These are phyloP conservation scores for Sideroxylon spinosum DNA, from an alignment of 179 eudicot species.

Conservation along the genomic window DNA sequence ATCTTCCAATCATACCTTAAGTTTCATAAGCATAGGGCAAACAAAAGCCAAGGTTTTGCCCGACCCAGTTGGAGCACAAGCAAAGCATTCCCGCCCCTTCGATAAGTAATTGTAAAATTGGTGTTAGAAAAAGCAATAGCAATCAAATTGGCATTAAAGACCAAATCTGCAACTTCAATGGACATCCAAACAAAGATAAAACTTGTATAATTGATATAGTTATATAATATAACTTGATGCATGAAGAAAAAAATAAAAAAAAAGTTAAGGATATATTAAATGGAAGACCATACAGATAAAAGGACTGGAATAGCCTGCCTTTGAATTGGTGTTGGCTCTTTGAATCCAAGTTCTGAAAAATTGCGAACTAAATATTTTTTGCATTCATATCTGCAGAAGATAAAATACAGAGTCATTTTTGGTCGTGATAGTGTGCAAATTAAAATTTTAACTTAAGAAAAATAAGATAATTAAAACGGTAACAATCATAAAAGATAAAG, in stretches of 20 bases:
- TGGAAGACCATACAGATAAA: constrained; percentile 76
- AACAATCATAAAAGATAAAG: background rate
- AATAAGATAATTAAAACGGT: background rate
- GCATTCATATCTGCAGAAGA: constrained; percentile 58
- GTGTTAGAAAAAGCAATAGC: background rate
- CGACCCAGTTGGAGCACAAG: constrained; percentile 98
- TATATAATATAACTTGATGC: background rate
- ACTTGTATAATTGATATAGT: background rate
- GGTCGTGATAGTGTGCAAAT: background rate
- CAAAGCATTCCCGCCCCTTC: constrained; percentile 95
- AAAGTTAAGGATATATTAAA: constrained; percentile 24
- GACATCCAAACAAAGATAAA: constrained; percentile 4
- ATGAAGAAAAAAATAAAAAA: constrained; percentile 14
- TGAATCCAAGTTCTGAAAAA: constrained; percentile 70
- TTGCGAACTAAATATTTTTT: constrained; percentile 69
- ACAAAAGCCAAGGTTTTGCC: constrained; percentile 96
- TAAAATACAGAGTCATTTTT: background rate
- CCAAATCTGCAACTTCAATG: background rate
- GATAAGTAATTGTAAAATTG: constrained; percentile 8
- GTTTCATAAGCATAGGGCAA: constrained; percentile 88
- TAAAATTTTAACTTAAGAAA: background rate
- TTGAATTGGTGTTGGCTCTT: constrained; percentile 95
- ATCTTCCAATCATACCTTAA: constrained; percentile 48
- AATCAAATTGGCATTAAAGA: background rate
- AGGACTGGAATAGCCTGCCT: constrained; percentile 99